phyloP scores from a whole-genome alignment of 352 stramenopile genomes.

The Pythium phragmitis region DNA sequence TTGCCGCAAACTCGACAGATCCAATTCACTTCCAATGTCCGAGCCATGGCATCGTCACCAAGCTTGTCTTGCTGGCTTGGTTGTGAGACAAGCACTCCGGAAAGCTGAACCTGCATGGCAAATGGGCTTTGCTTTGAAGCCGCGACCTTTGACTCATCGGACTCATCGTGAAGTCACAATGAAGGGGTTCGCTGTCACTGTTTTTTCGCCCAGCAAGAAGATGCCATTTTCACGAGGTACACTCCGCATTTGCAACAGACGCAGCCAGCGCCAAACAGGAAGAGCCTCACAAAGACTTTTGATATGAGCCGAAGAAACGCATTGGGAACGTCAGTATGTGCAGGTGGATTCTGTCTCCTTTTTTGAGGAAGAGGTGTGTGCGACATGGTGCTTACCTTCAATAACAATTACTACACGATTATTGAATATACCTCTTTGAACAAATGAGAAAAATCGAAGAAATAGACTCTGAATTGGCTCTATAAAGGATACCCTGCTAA shows the following conservation, averaged over 20 bases:
- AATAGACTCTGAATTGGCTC: not conserved
- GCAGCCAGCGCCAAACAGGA: not conserved
- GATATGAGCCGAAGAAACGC: not conserved
- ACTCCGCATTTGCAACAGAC: not conserved
- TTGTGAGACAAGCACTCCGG: not conserved
- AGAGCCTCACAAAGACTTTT: not conserved
- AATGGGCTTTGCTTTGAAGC: not conserved
- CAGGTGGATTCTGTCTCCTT: not conserved
- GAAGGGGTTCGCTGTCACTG: not conserved
- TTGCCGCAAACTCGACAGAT: slow-evolving; percentile 17
- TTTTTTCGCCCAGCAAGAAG: not conserved
- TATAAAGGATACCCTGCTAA: not conserved
- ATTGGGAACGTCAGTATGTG: not conserved
- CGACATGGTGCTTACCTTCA: slow-evolving; percentile 27
- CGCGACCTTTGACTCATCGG: slow-evolving; percentile 9
- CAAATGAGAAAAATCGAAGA: not conserved
- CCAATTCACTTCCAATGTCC: slow-evolving; percentile 1
- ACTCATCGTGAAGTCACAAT: not conserved
- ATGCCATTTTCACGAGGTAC: not conserved
- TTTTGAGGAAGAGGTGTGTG: slow-evolving; percentile 20
- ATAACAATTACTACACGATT: not conserved
- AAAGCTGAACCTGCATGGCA: slow-evolving; percentile 13
- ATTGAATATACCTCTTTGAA: slow-evolving; percentile 2
- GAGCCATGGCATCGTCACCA: not conserved
- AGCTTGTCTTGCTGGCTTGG: not conserved